Conservation (phyloP, 164 flowering plant species). For the Sextonia rubra region DNA sequence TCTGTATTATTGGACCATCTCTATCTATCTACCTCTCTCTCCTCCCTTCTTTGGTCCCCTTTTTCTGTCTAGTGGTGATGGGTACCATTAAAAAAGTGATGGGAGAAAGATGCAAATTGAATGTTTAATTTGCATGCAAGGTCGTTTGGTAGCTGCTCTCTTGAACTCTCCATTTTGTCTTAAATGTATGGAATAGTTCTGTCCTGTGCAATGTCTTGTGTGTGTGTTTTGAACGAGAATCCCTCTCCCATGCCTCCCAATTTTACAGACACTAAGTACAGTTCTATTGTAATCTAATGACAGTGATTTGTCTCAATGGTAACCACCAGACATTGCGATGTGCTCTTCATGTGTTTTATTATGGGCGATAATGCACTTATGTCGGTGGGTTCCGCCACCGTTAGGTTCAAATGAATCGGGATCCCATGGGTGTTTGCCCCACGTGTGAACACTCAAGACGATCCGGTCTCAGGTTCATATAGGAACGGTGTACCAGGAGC, state of each 20-base stretch:
- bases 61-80: not conserved
- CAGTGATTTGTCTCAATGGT: not conserved
- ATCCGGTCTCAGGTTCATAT: no score
- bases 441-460: no score
- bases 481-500: no score
- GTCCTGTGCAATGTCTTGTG: not conserved
- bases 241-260: not conserved
- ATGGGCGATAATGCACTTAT: not conserved
- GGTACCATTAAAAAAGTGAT: not conserved
- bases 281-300: not conserved
- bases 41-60: not conserved
- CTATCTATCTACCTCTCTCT: not conserved
- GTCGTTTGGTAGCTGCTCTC: slow-evolving; percentile 10
- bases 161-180: not conserved
- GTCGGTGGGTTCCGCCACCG: not conserved
- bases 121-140: slow-evolving; percentile 9
- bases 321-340: not conserved
- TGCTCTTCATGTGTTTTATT: not conserved
- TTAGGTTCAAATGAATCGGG: no score
- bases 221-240: not conserved
- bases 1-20: not conserved
- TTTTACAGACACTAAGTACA: not conserved
- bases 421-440: no score
- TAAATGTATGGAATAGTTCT: not conserved
- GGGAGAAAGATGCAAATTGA: slow-evolving; percentile 11